Evolutionary conservation across 768 basidiomycete genomes (phyloP).

Genomic region (Sarcomyxa edulis): DNA sequence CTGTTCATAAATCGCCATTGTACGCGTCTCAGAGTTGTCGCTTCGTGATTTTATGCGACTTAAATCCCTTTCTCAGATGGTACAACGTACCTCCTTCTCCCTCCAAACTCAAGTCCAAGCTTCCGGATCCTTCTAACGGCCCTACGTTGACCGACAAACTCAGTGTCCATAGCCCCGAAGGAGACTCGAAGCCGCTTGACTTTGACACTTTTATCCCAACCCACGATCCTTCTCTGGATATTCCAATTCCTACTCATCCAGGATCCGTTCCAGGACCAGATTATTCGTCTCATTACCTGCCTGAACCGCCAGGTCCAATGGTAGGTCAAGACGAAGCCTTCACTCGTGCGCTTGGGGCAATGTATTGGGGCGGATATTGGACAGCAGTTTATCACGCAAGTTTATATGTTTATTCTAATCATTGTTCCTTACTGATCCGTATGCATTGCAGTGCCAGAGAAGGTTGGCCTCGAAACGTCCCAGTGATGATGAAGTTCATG

Average conservation of each 20-base stretch:
- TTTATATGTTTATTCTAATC: too few relatives aligned
- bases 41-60: conserved; percentile 1
- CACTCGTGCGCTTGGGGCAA: conserved; percentile 65
- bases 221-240: conserved; percentile 59
- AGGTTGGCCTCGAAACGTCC: too few relatives aligned
- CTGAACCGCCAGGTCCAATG: conserved; percentile 27
- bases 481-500: too few relatives aligned
- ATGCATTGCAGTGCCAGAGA: too few relatives aligned
- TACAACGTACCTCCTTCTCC: conserved; percentile 57
- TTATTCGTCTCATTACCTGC: conserved; percentile 21
- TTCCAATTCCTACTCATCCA: conserved; percentile 14
- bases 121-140: conserved; percentile 1
- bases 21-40: conserved; percentile 28
- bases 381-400: conserved; percentile 78
- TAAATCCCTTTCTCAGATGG: conserved; percentile 46
- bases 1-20: conserved; percentile 70
- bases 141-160: background rate
- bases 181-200: conserved; percentile 58
- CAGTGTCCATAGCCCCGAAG: conserved; percentile 20
- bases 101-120: conserved; percentile 16
- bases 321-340: conserved; percentile 75
- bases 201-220: conserved; percentile 68
- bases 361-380: conserved; percentile 90
- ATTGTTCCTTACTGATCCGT: too few relatives aligned
- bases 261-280: conserved; percentile 14